phyloP scores from a whole-genome alignment of 208 protist species.

The Leishmania lainsoni region DNA sequence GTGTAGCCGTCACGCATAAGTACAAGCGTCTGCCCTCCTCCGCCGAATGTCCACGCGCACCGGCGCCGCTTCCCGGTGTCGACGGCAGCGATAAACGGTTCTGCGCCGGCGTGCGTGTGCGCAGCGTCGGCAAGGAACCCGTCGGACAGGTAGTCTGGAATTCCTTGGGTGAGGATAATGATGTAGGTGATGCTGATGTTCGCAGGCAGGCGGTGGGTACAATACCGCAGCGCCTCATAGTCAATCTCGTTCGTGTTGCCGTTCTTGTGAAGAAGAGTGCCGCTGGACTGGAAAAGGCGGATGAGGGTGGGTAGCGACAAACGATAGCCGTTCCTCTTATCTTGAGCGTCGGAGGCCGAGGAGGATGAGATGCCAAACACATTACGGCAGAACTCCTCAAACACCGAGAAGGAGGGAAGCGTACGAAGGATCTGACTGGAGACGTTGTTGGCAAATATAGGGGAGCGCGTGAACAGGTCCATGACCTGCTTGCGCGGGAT shows the following conservation, averaged over 20 bases:
- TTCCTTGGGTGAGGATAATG: constrained; percentile 52
- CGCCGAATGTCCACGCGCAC: constrained; percentile 65
- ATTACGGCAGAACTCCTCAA: constrained; percentile 73
- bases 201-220: constrained; percentile 55
- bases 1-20: constrained; percentile 87
- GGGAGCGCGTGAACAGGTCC: constrained; percentile 60
- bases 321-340: constrained; percentile 37
- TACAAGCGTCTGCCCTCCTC: constrained; percentile 72
- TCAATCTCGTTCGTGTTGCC: constrained; percentile 68
- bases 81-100: constrained; percentile 33
- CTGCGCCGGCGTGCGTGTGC: constrained; percentile 12
- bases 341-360: constrained; percentile 31
- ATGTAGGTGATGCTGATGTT: constrained; percentile 76
- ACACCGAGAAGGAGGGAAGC: constrained; percentile 64
- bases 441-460: constrained; percentile 82
- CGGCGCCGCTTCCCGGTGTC: constrained; percentile 63
- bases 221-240: constrained; percentile 66
- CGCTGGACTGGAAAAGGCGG: constrained; percentile 54
- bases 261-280: constrained; percentile 55
- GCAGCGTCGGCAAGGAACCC: constrained; percentile 61
- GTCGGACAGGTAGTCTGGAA: constrained; percentile 63
- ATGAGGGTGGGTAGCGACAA: constrained; percentile 57
- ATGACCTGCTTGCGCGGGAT: constrained; percentile 73
- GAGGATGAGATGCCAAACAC: constrained; percentile 76
- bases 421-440: constrained; percentile 74